Evolutionary conservation across 257 asterid genomes (phyloP).

Genomic region (Parsonsia alboflavescens): DNA sequence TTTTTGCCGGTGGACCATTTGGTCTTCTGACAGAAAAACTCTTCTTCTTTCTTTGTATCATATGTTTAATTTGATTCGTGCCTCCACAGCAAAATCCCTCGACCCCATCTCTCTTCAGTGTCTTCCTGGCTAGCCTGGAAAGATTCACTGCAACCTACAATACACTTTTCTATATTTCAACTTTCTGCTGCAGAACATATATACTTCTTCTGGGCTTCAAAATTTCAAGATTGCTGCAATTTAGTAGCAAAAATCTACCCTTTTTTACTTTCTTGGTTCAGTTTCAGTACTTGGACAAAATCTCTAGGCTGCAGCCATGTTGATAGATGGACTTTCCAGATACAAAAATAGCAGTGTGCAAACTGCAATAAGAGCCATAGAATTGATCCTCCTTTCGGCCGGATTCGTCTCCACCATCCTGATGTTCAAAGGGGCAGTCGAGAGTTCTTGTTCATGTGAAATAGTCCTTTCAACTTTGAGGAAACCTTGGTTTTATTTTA

Average conservation of each 20-base stretch:
- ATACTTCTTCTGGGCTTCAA: not conserved
- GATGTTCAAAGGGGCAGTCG: constrained; percentile 30
- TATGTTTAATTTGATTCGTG: not conserved
- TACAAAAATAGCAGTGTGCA: constrained; percentile 30
- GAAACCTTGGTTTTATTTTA: constrained; percentile 27
- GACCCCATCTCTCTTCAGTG: constrained; percentile 3
- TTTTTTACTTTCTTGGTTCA: not conserved
- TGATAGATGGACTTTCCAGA: constrained; percentile 21
- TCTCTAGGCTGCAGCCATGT: constrained; percentile 22
- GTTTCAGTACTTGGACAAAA: not conserved
- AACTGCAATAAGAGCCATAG: constrained; percentile 30
- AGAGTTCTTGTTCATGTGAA: constrained; percentile 22
- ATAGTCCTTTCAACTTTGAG: constrained; percentile 23
- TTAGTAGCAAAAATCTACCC: not conserved
- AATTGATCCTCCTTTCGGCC: constrained; percentile 39
- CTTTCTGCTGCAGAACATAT: constrained; percentile 1
- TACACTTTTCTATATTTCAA: not conserved
- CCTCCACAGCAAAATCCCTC: not conserved
- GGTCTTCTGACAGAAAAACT: constrained; percentile 1
- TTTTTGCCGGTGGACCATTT: constrained; percentile 1
- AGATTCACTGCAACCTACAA: not conserved
- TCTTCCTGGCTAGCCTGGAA: constrained; percentile 7
- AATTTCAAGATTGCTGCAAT: not conserved
- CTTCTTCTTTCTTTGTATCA: too few relatives aligned
- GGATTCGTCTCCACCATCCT: constrained; percentile 32